phyloP scores from a whole-genome alignment of 2,329 filamentous ascomycete genomes.

The Sarocladium oryzae region DNA sequence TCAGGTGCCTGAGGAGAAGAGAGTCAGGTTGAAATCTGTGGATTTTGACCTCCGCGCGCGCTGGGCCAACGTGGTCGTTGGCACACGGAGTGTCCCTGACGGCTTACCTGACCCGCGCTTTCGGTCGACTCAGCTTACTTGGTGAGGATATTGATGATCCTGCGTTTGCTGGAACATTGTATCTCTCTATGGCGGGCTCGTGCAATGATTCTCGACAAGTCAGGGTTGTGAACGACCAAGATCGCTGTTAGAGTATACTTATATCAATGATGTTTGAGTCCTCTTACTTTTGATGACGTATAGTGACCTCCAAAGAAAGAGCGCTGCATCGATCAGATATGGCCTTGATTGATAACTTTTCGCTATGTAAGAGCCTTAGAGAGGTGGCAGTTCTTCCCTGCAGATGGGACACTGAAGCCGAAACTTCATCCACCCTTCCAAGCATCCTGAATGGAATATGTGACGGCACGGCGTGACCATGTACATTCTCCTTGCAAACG shows the following conservation, averaged over 20 bases:
- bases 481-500: conserved; percentile 75
- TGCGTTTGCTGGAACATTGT: too few species aligned
- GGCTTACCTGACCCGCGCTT: conserved; percentile 34
- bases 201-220: too few species aligned
- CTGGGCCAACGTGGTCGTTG: conserved; percentile 43
- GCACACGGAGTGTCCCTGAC: conserved; percentile 44
- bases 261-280: too few species aligned
- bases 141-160: conserved; percentile 38
- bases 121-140: conserved; percentile 38
- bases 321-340: too few species aligned
- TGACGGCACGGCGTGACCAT: conserved; percentile 98
- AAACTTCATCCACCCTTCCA: conserved; percentile 96
- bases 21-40: conserved; percentile 49
- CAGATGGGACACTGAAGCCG: conserved; percentile 93
- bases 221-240: too few species aligned
- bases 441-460: conserved; percentile 85
- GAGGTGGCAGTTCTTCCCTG: conserved; percentile 32
- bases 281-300: too few species aligned
- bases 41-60: conserved; percentile 50
- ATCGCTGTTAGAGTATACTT: too few species aligned
- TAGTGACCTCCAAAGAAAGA: too few species aligned
- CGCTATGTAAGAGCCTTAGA: too few species aligned
- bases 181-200: too few species aligned
- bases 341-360: too few species aligned
- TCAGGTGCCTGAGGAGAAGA: conserved; percentile 42